These are phyloP conservation scores for Cryphonectria carpinicola DNA, from an alignment of 2,329 filamentous ascomycete species.

Conservation along the genomic window DNA sequence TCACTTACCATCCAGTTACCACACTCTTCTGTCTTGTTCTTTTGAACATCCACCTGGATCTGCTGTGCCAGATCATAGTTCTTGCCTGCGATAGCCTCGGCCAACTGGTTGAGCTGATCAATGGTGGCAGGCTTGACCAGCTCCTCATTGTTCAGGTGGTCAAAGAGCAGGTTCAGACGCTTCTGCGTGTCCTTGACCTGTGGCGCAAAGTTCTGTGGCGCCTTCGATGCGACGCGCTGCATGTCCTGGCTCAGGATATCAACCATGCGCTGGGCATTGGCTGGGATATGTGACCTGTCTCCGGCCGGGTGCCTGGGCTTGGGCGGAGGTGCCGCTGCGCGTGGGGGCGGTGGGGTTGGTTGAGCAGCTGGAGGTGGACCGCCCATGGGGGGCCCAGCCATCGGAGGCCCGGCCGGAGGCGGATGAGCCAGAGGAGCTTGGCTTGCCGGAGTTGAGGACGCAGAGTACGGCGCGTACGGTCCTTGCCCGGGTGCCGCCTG, in stretches of 20 bases:
- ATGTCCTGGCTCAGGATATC: slow-evolving; percentile 83
- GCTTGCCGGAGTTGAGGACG: slow-evolving; percentile 44
- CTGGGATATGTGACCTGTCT: slow-evolving; percentile 87
- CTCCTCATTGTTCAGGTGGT: slow-evolving; percentile 96
- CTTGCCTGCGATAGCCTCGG: slow-evolving; percentile 68
- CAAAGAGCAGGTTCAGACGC: slow-evolving; percentile 89
- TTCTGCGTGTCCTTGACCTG: slow-evolving; percentile 96
- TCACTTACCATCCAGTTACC: slow-evolving; percentile 82
- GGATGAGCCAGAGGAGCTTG: slow-evolving; percentile 46
- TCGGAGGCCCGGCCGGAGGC: slow-evolving; percentile 43
- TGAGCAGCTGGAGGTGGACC: slow-evolving; percentile 42
- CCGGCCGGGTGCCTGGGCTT: slow-evolving; percentile 75
- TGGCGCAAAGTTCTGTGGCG: slow-evolving; percentile 81
- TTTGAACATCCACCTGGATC: slow-evolving; percentile 76
- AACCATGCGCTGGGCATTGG: slow-evolving; percentile 74
- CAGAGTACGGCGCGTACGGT: slow-evolving; percentile 61
- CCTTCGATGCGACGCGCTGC: slow-evolving; percentile 83
- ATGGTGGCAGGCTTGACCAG: slow-evolving; percentile 81
- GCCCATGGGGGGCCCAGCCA: slow-evolving; percentile 45
- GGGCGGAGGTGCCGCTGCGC: slow-evolving; percentile 52
- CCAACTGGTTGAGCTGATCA: slow-evolving; percentile 65
- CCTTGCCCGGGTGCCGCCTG: slow-evolving; percentile 37
- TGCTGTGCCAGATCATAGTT: slow-evolving; percentile 70
- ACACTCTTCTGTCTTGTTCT: slow-evolving; percentile 78
- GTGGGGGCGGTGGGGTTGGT: slow-evolving; percentile 52